Evolutionary conservation across 495 filamentous ascomycete species (phyloP).

Genomic region (Amniculicola lignicola): DNA sequence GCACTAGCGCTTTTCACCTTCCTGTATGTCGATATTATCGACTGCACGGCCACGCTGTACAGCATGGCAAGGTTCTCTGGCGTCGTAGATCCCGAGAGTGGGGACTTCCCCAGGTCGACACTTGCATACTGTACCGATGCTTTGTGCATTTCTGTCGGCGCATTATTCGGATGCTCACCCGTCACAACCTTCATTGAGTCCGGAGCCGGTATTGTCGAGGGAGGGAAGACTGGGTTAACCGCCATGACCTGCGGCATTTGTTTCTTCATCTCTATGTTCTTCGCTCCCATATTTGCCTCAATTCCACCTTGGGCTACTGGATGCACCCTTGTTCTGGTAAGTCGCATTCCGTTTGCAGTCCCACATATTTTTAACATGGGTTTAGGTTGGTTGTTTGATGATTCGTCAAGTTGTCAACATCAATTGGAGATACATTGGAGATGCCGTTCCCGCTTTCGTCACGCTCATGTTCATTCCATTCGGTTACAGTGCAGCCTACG

Average conservation of each 20-base stretch:
- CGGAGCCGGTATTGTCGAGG: conserved; percentile 80
- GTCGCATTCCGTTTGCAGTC: conserved; percentile 47
- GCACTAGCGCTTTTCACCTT: conserved; percentile 80
- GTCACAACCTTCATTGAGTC: conserved; percentile 84
- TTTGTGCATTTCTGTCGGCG: conserved; percentile 70
- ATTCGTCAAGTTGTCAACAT: conserved; percentile 74
- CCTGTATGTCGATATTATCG: conserved; percentile 81
- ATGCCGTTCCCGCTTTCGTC: conserved; percentile 76
- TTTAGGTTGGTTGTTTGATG: conserved; percentile 36
- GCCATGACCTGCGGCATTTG: conserved; percentile 72
- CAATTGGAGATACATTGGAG: conserved; percentile 79
- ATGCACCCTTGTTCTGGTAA: conserved; percentile 76
- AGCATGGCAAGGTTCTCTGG: conserved; percentile 78
- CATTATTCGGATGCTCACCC: conserved; percentile 69
- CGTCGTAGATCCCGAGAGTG: conserved; percentile 67
- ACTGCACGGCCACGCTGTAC: conserved; percentile 74
- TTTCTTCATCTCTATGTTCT: conserved; percentile 81
- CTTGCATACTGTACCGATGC: conserved; percentile 80
- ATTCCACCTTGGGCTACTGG: conserved; percentile 84
- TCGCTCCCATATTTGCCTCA: conserved; percentile 50
- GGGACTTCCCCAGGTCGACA: conserved; percentile 78
- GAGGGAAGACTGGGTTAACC: conserved; percentile 75
- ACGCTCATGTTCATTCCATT: conserved; percentile 84
- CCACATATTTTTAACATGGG: background rate
- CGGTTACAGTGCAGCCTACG: conserved; percentile 77